Conservation (phyloP, 805 yeast species). For the Metschnikowia gruessii region DNA sequence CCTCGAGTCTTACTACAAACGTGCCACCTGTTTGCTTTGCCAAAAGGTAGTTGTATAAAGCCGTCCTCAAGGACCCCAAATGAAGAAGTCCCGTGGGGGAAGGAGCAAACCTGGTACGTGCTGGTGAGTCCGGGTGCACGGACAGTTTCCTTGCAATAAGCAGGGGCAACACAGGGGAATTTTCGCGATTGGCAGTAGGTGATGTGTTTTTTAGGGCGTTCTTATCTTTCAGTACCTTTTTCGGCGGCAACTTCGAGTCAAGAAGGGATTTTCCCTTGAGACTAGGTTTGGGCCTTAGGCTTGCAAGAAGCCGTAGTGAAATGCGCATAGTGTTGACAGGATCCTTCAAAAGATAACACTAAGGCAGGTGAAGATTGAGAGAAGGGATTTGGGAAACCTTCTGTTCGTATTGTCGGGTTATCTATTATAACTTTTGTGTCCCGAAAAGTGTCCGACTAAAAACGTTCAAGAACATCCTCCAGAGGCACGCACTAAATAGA, state of each 20-base stretch:
- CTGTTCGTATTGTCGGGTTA: no score
- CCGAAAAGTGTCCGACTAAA: no score
- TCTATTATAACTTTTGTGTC: no score
- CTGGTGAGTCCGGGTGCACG: slow-evolving; percentile 52
- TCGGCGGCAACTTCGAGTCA: not conserved
- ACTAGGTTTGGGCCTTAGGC: slow-evolving; percentile 11
- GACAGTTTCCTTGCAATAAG: slow-evolving; percentile 2
- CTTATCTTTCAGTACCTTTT: no score
- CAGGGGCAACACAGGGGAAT: slow-evolving; percentile 1
- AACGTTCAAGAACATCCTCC: no score
- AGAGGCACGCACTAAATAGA: no score
- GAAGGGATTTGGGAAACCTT: no score
- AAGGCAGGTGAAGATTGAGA: no score
- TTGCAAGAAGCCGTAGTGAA: slow-evolving; percentile 14
- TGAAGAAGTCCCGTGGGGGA: slow-evolving; percentile 97
- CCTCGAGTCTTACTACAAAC: slow-evolving; percentile 82
- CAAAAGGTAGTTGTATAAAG: slow-evolving; percentile 79
- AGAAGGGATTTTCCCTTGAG: slow-evolving; percentile 3
- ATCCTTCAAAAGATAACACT: no score
- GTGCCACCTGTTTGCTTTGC: slow-evolving; percentile 80
- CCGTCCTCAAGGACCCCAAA: slow-evolving; percentile 90
- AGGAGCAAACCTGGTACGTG: slow-evolving; percentile 92
- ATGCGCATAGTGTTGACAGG: slow-evolving; percentile 2
- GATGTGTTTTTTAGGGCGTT: not conserved
- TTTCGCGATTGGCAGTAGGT: not conserved